Percentiles rank a stretch among this genome's conserved stretches.
These are phyloP conservation scores for Dorcoceras hygrometricum DNA, from an alignment of 257 asterid species.

Conservation along the genomic window DNA sequence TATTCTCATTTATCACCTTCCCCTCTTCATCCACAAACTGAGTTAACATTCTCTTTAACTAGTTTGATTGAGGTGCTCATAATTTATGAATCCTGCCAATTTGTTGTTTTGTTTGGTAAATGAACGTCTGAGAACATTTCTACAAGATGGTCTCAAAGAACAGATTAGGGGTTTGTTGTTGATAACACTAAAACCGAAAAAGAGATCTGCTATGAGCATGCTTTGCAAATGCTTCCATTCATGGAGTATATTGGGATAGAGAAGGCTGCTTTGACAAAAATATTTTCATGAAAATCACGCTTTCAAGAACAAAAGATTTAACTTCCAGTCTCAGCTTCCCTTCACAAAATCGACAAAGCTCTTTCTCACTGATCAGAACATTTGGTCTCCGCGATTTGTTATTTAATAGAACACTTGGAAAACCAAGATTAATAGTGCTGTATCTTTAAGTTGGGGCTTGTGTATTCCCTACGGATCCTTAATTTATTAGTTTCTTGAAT, in stretches of 20 bases:
- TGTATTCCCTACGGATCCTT: background rate
- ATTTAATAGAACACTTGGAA: background rate
- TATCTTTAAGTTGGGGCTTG: too few relatives aligned
- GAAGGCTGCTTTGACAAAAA: background rate
- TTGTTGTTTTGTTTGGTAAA: background rate
- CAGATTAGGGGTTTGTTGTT: too few relatives aligned
- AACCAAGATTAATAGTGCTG: background rate
- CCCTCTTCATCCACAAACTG: background rate
- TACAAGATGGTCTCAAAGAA: background rate
- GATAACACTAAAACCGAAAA: too few relatives aligned
- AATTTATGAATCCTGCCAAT: background rate
- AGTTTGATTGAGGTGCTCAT: constrained; percentile 4
- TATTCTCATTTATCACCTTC: background rate
- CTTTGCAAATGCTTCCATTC: background rate
- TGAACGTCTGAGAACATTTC: background rate
- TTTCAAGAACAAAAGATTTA: too few relatives aligned
- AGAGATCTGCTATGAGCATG: background rate
- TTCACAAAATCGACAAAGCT: background rate
- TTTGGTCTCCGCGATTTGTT: background rate
- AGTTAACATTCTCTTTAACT: too few relatives aligned
- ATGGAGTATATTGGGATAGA: background rate
- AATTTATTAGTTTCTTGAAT: too few relatives aligned
- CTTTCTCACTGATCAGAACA: background rate
- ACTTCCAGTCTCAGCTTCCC: background rate
- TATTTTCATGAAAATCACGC: background rate